These are phyloP conservation scores for Aquilaria sinensis DNA, from an alignment of 345 rosid species.

Conservation along the genomic window DNA sequence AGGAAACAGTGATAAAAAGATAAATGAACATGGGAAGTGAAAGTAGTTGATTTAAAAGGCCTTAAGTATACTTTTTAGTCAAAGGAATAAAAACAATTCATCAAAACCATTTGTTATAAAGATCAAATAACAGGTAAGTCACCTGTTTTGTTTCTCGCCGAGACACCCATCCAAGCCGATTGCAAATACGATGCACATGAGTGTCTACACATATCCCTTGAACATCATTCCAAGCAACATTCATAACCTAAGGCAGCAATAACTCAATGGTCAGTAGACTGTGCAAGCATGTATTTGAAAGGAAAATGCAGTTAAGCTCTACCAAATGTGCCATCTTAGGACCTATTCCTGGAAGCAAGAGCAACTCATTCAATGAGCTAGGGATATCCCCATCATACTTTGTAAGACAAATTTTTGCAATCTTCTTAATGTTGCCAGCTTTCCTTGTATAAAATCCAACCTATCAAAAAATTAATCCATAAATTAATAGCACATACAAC, in stretches of 20 bases:
- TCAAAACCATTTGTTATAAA: slow-evolving; percentile 1
- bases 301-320: slow-evolving; percentile 7
- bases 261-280: slow-evolving; percentile 5
- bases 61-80: too few species aligned
- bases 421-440: slow-evolving; percentile 85
- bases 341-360: slow-evolving; percentile 91
- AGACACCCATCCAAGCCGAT: slow-evolving; percentile 94
- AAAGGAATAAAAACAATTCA: not conserved
- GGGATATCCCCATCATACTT: slow-evolving; percentile 89
- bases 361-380: slow-evolving; percentile 73
- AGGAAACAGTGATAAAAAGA: too few species aligned
- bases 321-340: slow-evolving; percentile 74
- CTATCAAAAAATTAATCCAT: slow-evolving; percentile 24
- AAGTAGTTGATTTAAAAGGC: too few species aligned
- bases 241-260: slow-evolving; percentile 65
- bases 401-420: slow-evolving; percentile 70
- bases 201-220: slow-evolving; percentile 97
- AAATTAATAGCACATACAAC: slow-evolving; percentile 5
- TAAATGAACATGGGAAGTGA: too few species aligned
- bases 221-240: slow-evolving; percentile 78
- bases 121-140: slow-evolving; percentile 5
- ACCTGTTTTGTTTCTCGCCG: slow-evolving; percentile 63
- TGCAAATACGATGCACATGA: slow-evolving; percentile 90
- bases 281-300: not conserved
- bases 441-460: slow-evolving; percentile 94